A percentile compares a stretch with the other conserved stretches of the same genome.
phyloP scores from a whole-genome alignment of 768 basidiomycete species.

The Gymnopilus junonius region DNA sequence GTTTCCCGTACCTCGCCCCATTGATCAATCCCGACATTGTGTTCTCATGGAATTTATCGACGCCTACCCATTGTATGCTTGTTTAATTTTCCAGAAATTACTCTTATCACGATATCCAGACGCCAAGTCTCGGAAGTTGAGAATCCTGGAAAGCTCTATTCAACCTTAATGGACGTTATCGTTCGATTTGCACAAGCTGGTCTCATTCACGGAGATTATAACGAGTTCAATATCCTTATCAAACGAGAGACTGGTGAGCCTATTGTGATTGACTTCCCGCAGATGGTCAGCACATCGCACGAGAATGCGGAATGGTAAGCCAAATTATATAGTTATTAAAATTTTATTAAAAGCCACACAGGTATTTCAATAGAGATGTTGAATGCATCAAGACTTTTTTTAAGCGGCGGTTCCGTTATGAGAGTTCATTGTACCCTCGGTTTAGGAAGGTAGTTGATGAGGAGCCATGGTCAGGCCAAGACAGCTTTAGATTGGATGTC shows the following conservation, averaged over 20 bases:
- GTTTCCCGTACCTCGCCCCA: slow-evolving; percentile 91
- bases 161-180: slow-evolving; percentile 91
- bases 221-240: slow-evolving; percentile 99
- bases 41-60: slow-evolving; percentile 97
- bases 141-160: slow-evolving; percentile 90
- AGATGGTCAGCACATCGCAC: slow-evolving; percentile 98
- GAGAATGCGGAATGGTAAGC: slow-evolving; percentile 94
- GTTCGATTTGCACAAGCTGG: slow-evolving; percentile 93
- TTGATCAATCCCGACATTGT: slow-evolving; percentile 95
- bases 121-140: slow-evolving; percentile 86
- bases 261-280: slow-evolving; percentile 97
- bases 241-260: slow-evolving; percentile 74
- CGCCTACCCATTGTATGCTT: slow-evolving; percentile 86
- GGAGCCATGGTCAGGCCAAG: slow-evolving; percentile 45
- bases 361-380: slow-evolving; percentile 99
- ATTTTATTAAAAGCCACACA: too few relatives aligned
- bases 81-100: neutral
- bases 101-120: slow-evolving; percentile 41
- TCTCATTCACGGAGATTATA: slow-evolving; percentile 98
- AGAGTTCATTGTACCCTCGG: slow-evolving; percentile 85
- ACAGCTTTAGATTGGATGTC: slow-evolving; percentile 82
- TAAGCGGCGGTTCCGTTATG: slow-evolving; percentile 88
- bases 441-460: slow-evolving; percentile 71
- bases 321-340: neutral
- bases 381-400: slow-evolving; percentile 96